phyloP scores from a whole-genome alignment of 345 rosid genomes.

The Lumnitzera racemosa region DNA sequence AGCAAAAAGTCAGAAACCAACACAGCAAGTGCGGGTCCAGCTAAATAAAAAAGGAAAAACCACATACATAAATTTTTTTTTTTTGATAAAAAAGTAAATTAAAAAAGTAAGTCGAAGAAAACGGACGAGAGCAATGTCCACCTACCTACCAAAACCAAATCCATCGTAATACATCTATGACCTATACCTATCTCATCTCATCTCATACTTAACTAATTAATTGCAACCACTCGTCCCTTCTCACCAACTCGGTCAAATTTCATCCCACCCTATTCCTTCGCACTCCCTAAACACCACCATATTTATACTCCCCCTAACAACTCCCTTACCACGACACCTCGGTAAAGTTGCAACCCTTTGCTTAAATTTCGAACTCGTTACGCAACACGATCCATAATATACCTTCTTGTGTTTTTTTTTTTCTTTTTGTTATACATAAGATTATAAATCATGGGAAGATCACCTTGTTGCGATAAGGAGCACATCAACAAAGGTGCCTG shows the following conservation, averaged over 20 bases:
- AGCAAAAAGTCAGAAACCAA: no score
- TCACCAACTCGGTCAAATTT: conserved; percentile 14
- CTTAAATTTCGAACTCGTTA: no score
- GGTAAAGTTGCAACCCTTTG: no score
- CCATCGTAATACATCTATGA: no score
- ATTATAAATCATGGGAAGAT: conserved; percentile 26
- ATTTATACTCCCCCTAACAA: background rate
- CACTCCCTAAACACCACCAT: background rate
- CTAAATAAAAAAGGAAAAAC: no score
- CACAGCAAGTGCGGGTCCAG: no score
- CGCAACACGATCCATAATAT: no score
- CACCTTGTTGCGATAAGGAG: conserved; percentile 61
- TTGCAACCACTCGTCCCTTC: conserved; percentile 12
- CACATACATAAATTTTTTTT: no score
- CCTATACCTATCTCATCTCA: background rate
- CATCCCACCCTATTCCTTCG: conserved; percentile 10
- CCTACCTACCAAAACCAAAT: conserved; percentile 3
- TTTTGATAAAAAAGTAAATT: background rate
- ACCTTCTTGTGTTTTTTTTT: no score
- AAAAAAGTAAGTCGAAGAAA: background rate
- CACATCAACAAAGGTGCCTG: conserved; percentile 58
- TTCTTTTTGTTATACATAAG: no score
- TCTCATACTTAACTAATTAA: background rate
- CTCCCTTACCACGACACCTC: no score
- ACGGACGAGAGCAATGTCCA: conserved; percentile 1